Evolutionary conservation across 1,284 basidiomycete species (phyloP).

Genomic region (Wallemia mellicola): DNA sequence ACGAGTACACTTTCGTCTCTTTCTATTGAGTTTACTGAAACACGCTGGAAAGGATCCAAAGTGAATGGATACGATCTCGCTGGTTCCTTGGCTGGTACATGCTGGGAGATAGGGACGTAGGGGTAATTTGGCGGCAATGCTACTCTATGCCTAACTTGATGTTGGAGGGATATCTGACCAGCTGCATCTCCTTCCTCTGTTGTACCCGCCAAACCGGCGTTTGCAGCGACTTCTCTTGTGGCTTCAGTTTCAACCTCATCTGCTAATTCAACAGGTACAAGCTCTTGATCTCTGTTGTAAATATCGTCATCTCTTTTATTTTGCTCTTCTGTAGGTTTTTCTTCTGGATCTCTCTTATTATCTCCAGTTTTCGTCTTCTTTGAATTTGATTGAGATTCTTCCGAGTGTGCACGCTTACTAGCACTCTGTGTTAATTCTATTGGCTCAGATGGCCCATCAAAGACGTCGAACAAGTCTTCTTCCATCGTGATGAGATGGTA

Average conservation of each 20-base stretch:
- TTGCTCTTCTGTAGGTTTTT: neutral
- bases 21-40: conserved; percentile 81
- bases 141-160: conserved; percentile 68
- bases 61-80: conserved; percentile 82
- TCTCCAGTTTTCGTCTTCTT: neutral
- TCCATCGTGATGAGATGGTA: conserved; percentile 2
- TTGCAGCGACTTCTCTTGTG: conserved; percentile 4
- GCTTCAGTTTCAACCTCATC: conserved; percentile 11
- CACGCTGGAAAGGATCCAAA: conserved; percentile 89
- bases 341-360: neutral
- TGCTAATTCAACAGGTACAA: conserved; percentile 6
- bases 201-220: neutral
- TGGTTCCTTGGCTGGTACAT: conserved; percentile 70
- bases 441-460: conserved; percentile 3
- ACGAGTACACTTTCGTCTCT: conserved; percentile 91
- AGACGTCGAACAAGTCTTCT: conserved; percentile 6
- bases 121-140: conserved; percentile 75
- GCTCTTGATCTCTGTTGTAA: neutral
- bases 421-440: conserved; percentile 2
- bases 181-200: conserved; percentile 2
- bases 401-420: neutral
- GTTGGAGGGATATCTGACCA: conserved; percentile 1
- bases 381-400: neutral
- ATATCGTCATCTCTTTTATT: neutral
- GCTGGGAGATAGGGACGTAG: conserved; percentile 69